Evolutionary conservation across 2,329 filamentous ascomycete genomes (phyloP), one percentile per base, ranked within the genome.

Genomic region (Cercospora brassicicola): DNA sequence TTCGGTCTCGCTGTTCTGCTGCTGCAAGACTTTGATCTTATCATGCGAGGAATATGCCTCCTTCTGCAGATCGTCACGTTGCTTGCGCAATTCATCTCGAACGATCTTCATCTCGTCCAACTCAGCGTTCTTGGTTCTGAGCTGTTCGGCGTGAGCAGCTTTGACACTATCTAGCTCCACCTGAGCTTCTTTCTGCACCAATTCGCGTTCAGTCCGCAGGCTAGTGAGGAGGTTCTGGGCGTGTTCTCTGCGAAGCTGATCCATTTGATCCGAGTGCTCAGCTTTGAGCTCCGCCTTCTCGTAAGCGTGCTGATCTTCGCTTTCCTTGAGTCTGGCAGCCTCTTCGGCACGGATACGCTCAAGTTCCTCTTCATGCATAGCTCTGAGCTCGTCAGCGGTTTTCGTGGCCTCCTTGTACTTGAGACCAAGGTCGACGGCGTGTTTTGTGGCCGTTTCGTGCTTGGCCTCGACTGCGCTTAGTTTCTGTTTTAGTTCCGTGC

Each of bases 391-490:
- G 23, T 15, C 23, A 31, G 56, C 39, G 2, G 31, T 42, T n/a
- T 59, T 57, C 20, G 33, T 33, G 20, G 61, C 45, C 18, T 55
- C 61, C 13, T 64, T 31, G 33, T 59, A 53, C 53, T 57, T 64
- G 18, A 33, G 62, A 28, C 62, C 33, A 8, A 64, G 62, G 28
- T 64, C 62, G 36, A 64, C 53, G 4, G 62, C 62, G 36, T 64
- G 62, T 56, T 59, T 64, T 4, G 62, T 64, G 33, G 62, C 62
- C n/a, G 36, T 48, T 39, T 64, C 62, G 20, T 59, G 62, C 33
- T 64, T 62, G 20, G 64, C 39, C 30, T 73, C 69, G 23, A 73
- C 72, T n/a, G 69, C 64, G 26, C 66, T 57, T 4, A 73, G 66
- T 36, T 71, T 66, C 59, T 67, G 42, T 30, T 72, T 63, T 15